Conservation (phyloP, 345 rosid species). For the Pugionium cornutum region DNA sequence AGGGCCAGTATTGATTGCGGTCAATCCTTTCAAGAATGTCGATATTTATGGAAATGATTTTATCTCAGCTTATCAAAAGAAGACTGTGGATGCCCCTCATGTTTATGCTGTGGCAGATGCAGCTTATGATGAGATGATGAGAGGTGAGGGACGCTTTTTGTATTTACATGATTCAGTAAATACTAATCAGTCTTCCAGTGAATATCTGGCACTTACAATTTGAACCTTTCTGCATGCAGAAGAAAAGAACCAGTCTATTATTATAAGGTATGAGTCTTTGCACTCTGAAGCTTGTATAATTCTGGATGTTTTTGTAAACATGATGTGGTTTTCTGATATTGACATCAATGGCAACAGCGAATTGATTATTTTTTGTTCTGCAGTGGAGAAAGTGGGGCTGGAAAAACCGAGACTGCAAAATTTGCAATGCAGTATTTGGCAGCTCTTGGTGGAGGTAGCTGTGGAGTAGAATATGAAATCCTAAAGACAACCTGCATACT, state of each 20-base stretch:
- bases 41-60: slow-evolving; percentile 63
- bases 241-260: slow-evolving; percentile 80
- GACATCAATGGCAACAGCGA: neutral
- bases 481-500: slow-evolving; percentile 73
- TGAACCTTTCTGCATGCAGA: slow-evolving; percentile 52
- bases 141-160: slow-evolving; percentile 53
- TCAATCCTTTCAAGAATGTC: slow-evolving; percentile 83
- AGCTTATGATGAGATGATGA: slow-evolving; percentile 92
- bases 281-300: slow-evolving; percentile 1
- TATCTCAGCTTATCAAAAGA: slow-evolving; percentile 61
- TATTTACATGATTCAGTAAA: slow-evolving; percentile 14
- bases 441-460: slow-evolving; percentile 76
- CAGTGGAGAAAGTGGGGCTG: slow-evolving; percentile 99
- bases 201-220: slow-evolving; percentile 27
- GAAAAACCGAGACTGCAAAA: slow-evolving; percentile 98
- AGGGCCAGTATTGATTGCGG: slow-evolving; percentile 83
- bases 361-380: slow-evolving; percentile 24
- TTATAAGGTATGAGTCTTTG: slow-evolving; percentile 65
- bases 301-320: slow-evolving; percentile 1
- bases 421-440: slow-evolving; percentile 88
- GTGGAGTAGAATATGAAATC: slow-evolving; percentile 66
- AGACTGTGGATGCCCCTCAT: slow-evolving; percentile 66
- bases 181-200: slow-evolving; percentile 13
- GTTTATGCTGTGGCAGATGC: slow-evolving; percentile 78
- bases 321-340: slow-evolving; percentile 4